Percentiles rank a stretch among this genome's conserved stretches.
Conservation (phyloP, 306 rosid species). For the Psophocarpus tetragonolobus region DNA sequence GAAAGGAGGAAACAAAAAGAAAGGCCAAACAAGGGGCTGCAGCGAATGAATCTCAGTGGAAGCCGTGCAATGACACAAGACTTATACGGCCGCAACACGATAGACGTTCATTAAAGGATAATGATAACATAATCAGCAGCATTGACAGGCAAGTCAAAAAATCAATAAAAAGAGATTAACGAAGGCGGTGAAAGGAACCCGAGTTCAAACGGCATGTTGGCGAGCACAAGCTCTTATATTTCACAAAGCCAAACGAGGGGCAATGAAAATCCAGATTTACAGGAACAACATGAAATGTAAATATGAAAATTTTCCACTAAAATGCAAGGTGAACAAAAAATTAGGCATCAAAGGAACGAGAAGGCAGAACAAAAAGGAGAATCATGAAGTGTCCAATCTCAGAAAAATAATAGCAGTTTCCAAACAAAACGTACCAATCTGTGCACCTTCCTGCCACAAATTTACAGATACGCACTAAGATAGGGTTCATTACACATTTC, state of each 20-base stretch:
- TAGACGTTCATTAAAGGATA: conserved; percentile 48
- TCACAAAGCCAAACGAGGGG: conserved; percentile 53
- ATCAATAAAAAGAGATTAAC: conserved; percentile 44
- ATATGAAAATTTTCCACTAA: conserved; percentile 37
- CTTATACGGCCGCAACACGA: conserved; percentile 48
- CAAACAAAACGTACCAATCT: conserved; percentile 59
- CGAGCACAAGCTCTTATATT: conserved; percentile 54
- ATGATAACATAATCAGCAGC: conserved; percentile 52
- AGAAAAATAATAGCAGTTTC: conserved; percentile 61
- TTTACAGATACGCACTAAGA: conserved; percentile 54
- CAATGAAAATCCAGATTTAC: conserved; percentile 46
- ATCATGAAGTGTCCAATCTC: conserved; percentile 60
- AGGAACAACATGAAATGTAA: conserved; percentile 52
- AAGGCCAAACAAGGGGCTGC: conserved; percentile 73
- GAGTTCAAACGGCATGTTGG: conserved; percentile 43
- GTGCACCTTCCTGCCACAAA: conserved; percentile 75
- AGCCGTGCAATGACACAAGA: conserved; percentile 57
- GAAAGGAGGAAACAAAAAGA: conserved; percentile 82
- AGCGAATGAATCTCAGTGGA: conserved; percentile 59
- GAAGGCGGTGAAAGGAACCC: conserved; percentile 53
- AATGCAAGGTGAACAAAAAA: conserved; percentile 54
- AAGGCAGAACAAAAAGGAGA: conserved; percentile 57
- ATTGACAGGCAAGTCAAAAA: conserved; percentile 49
- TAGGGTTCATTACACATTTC: conserved; percentile 24
- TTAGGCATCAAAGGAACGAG: conserved; percentile 55